Evolutionary conservation across 2,329 filamentous ascomycete genomes (phyloP).

Genomic region (Beauveria bassiana): DNA sequence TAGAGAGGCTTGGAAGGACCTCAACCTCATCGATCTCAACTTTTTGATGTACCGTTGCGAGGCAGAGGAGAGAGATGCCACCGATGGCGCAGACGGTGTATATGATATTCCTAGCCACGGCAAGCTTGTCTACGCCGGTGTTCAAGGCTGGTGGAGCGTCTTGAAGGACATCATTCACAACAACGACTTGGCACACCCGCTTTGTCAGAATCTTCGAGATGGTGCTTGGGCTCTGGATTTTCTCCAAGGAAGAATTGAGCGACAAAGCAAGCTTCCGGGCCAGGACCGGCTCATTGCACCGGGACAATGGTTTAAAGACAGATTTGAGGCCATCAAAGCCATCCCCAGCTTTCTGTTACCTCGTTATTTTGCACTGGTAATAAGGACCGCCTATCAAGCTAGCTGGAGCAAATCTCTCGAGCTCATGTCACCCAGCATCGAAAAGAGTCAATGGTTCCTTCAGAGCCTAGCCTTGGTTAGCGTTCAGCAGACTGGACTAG

Average conservation of each 20-base stretch:
- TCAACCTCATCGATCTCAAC: slow-evolving; percentile 79
- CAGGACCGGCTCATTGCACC: slow-evolving; percentile 57
- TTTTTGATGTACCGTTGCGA: slow-evolving; percentile 88
- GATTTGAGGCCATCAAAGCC: slow-evolving; percentile 76
- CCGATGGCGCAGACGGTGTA: slow-evolving; percentile 71
- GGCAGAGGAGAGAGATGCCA: slow-evolving; percentile 75
- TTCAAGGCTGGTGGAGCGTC: slow-evolving; percentile 98
- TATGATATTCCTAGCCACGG: slow-evolving; percentile 83
- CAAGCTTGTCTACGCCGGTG: slow-evolving; percentile 81
- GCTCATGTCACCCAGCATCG: slow-evolving; percentile 70
- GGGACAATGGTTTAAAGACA: slow-evolving; percentile 70
- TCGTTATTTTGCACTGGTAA: slow-evolving; percentile 83
- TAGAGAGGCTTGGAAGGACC: slow-evolving; percentile 65
- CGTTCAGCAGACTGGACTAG: slow-evolving; percentile 79
- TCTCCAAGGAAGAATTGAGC: slow-evolving; percentile 68
- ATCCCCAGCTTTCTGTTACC: slow-evolving; percentile 87
- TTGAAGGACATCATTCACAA: slow-evolving; percentile 75
- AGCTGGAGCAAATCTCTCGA: slow-evolving; percentile 71
- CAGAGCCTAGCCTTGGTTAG: slow-evolving; percentile 87
- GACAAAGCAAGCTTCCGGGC: slow-evolving; percentile 54
- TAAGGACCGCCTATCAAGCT: slow-evolving; percentile 81
- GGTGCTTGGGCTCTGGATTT: slow-evolving; percentile 93
- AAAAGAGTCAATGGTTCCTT: slow-evolving; percentile 78
- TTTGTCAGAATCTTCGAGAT: slow-evolving; percentile 86
- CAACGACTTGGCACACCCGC: slow-evolving; percentile 86